Evolutionary conservation across 441 rosid species (phyloP).

Genomic region (Bocquillonia castaneifolia): DNA sequence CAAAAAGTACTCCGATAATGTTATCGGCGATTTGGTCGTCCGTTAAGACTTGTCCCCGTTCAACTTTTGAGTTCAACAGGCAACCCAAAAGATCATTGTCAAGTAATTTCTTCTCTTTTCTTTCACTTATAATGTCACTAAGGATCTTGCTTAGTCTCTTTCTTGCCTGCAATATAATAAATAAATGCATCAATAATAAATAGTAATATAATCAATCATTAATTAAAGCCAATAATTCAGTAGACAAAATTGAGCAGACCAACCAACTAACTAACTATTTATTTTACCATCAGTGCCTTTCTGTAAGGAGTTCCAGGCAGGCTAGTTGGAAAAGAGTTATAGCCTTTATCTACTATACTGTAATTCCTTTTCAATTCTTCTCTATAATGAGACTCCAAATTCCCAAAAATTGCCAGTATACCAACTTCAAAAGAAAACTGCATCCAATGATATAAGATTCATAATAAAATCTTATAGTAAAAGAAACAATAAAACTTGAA

Average conservation of each 20-base stretch:
- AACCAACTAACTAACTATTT: background rate
- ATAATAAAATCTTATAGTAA: background rate
- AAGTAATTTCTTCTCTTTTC: constrained; percentile 42
- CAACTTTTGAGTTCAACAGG: constrained; percentile 45
- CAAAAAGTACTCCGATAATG: constrained; percentile 66
- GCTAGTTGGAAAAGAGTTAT: constrained; percentile 55
- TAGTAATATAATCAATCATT: too few species aligned
- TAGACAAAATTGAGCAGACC: background rate
- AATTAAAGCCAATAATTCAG: background rate
- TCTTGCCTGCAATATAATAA: constrained; percentile 37
- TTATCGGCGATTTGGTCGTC: constrained; percentile 58
- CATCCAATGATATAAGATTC: constrained; percentile 9
- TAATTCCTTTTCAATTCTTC: constrained; percentile 50
- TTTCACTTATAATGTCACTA: constrained; percentile 42
- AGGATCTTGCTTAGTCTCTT: constrained; percentile 44
- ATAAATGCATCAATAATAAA: background rate
- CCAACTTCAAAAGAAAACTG: constrained; percentile 72
- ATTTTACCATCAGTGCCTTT: constrained; percentile 47
- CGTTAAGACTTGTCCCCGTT: constrained; percentile 31
- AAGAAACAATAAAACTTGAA: background rate
- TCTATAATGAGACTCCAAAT: constrained; percentile 41
- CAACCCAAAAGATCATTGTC: constrained; percentile 48
- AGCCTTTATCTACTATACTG: constrained; percentile 48
- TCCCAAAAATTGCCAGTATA: constrained; percentile 50
- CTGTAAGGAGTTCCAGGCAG: constrained; percentile 53